Conservation (phyloP, 257 asterid genomes). For the Lycium barbarum region DNA sequence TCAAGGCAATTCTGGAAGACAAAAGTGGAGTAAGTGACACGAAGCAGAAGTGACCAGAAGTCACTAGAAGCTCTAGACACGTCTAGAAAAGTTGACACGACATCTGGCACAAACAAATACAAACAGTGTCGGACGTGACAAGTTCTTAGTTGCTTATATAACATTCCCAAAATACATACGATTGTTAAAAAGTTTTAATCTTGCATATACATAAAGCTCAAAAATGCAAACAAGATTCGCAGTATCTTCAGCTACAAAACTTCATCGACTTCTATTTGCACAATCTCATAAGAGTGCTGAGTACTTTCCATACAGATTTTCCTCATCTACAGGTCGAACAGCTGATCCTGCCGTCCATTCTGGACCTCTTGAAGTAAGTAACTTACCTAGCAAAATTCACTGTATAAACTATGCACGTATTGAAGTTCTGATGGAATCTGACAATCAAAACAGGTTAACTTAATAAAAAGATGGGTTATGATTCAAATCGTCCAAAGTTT, state of each 20-base stretch:
- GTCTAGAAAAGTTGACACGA: constrained; percentile 39
- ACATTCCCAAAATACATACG: background rate
- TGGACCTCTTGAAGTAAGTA: constrained; percentile 54
- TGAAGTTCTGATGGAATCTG: background rate
- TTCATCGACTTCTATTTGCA: constrained; percentile 35
- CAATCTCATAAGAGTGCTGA: background rate
- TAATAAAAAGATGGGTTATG: background rate
- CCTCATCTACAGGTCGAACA: constrained; percentile 53
- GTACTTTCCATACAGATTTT: constrained; percentile 29
- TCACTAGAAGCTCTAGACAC: constrained; percentile 45
- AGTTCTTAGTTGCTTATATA: background rate
- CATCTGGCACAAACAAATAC: constrained; percentile 20
- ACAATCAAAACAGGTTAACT: background rate
- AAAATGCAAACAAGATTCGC: constrained; percentile 61
- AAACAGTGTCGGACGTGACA: background rate
- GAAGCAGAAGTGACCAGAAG: constrained; percentile 42
- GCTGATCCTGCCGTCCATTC: constrained; percentile 73
- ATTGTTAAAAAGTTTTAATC: background rate
- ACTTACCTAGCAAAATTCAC: too few species aligned
- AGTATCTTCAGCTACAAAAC: constrained; percentile 38
- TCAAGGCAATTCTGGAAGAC: constrained; percentile 40
- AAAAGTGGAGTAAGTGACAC: constrained; percentile 33
- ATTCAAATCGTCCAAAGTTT: background rate
- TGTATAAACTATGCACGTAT: background rate
- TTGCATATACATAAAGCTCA: background rate